Evolutionary conservation across 768 basidiomycete species (phyloP).

Genomic region (Amanita exitialis): DNA sequence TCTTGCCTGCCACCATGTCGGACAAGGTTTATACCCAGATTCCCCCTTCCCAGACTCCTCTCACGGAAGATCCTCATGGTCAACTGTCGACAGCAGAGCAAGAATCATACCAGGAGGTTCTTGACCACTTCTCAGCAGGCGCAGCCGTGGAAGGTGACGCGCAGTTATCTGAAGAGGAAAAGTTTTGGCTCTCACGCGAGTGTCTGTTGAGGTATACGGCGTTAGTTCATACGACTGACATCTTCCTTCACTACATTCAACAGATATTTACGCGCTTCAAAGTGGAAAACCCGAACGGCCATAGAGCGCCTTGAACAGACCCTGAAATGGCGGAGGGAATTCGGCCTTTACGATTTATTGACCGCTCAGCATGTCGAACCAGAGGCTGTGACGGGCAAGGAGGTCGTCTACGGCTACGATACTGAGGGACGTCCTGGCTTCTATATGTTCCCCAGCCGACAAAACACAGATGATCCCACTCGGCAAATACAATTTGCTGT

Average conservation of each 20-base stretch:
- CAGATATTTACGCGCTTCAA: conserved; percentile 70
- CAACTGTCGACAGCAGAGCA: conserved; percentile 34
- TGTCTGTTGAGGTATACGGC: conserved; percentile 53
- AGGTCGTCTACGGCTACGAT: conserved; percentile 72
- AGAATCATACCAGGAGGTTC: conserved; percentile 40
- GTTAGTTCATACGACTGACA: background rate
- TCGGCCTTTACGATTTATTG: conserved; percentile 55
- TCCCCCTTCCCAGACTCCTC: conserved; percentile 18
- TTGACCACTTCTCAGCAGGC: conserved; percentile 46
- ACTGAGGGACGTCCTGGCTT: conserved; percentile 49
- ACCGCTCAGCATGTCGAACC: conserved; percentile 57
- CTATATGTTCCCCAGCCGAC: conserved; percentile 60
- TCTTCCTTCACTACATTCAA: background rate
- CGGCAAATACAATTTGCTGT: conserved; percentile 67
- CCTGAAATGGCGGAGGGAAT: conserved; percentile 73
- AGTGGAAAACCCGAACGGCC: conserved; percentile 52
- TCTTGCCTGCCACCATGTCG: conserved; percentile 13
- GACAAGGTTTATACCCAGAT: conserved; percentile 24
- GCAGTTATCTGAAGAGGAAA: conserved; percentile 51
- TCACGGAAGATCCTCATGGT: conserved; percentile 21
- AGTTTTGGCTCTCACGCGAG: conserved; percentile 75
- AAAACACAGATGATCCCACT: conserved; percentile 64
- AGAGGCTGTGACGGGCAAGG: conserved; percentile 80
- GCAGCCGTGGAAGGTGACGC: conserved; percentile 31
- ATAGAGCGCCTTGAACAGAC: conserved; percentile 65